phyloP scores from a whole-genome alignment of 805 yeast species.

The Maudiozyma turicensis region DNA sequence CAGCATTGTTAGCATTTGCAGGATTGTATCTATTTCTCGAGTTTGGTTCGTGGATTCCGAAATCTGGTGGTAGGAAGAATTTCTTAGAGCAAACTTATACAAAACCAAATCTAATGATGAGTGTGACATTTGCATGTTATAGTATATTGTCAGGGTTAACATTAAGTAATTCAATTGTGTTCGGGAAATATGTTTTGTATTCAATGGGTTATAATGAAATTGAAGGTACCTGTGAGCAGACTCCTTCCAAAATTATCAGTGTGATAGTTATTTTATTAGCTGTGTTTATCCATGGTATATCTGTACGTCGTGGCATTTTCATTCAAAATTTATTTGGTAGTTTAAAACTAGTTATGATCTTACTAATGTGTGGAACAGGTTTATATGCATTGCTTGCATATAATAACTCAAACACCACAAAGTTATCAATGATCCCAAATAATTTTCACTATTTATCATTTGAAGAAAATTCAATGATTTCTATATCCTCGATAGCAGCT shows the following conservation, averaged over 20 bases:
- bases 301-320: constrained; percentile 48
- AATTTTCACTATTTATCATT: constrained; percentile 6
- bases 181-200: constrained; percentile 49
- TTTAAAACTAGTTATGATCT: constrained; percentile 46
- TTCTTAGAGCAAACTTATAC: constrained; percentile 60
- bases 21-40: constrained; percentile 62
- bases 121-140: constrained; percentile 41
- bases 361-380: constrained; percentile 48
- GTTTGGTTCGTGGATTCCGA: constrained; percentile 59
- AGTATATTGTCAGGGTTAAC: constrained; percentile 47
- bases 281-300: constrained; percentile 43
- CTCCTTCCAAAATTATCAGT: constrained; percentile 35
- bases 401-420: neutral
- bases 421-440: neutral
- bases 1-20: constrained; percentile 53
- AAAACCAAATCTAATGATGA: constrained; percentile 46
- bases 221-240: constrained; percentile 30
- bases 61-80: constrained; percentile 69
- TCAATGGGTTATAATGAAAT: constrained; percentile 35
- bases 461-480: constrained; percentile 26
- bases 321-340: constrained; percentile 57
- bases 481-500: constrained; percentile 39
- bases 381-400: constrained; percentile 42
- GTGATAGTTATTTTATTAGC: constrained; percentile 30
- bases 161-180: constrained; percentile 46